phyloP scores from a whole-genome alignment of 257 asterid species.

The Cinchona pubescens region DNA sequence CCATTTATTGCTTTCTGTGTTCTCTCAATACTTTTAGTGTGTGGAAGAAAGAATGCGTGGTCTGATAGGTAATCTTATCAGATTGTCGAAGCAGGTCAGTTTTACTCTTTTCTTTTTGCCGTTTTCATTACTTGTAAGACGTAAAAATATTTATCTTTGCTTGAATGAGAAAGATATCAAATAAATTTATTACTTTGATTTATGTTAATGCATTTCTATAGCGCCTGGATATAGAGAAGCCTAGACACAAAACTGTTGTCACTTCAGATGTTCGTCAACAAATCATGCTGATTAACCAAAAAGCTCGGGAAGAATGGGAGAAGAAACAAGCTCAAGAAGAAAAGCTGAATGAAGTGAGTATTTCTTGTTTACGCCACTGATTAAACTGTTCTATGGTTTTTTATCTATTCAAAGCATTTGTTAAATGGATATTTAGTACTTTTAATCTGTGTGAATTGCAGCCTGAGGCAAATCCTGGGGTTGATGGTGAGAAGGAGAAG shows the following conservation, averaged over 20 bases:
- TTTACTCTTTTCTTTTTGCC: background rate
- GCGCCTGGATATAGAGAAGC: slow-evolving; percentile 84
- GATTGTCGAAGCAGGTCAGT: slow-evolving; percentile 77
- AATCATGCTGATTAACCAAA: slow-evolving; percentile 61
- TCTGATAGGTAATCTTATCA: slow-evolving; percentile 61
- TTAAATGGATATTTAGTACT: too few relatives aligned
- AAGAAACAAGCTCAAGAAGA: slow-evolving; percentile 84
- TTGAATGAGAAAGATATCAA: background rate
- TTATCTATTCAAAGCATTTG: too few relatives aligned
- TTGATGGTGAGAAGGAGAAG: slow-evolving; percentile 82
- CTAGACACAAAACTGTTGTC: slow-evolving; percentile 68
- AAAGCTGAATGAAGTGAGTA: slow-evolving; percentile 63
- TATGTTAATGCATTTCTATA: slow-evolving; percentile 22
- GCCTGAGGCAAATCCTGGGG: slow-evolving; percentile 58
- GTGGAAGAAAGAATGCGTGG: slow-evolving; percentile 96
- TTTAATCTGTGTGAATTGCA: slow-evolving; percentile 26
- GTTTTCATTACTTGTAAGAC: background rate
- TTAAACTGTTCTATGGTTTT: background rate
- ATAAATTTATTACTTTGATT: background rate
- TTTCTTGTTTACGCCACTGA: slow-evolving; percentile 14
- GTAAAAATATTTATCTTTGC: background rate
- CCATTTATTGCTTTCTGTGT: slow-evolving; percentile 16
- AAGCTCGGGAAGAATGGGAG: slow-evolving; percentile 93
- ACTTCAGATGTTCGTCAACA: slow-evolving; percentile 84
- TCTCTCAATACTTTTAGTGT: slow-evolving; percentile 56